These are phyloP conservation scores for Voacanga thouarsii DNA, from an alignment of 257 asterid species.

Conservation along the genomic window DNA sequence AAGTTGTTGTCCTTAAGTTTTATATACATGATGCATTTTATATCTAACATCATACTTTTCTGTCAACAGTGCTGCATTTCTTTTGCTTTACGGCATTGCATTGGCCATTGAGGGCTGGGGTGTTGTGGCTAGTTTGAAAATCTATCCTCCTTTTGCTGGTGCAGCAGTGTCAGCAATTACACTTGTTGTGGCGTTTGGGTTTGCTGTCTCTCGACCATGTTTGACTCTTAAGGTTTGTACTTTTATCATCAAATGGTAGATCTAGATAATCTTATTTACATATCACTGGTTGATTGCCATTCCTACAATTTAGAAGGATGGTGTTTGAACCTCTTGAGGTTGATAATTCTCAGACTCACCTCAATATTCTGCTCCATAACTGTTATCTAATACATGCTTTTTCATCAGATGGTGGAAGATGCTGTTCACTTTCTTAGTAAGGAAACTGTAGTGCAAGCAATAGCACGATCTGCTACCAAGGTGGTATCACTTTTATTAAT, in stretches of 20 bases:
- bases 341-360: background rate
- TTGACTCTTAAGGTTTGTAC: conserved; percentile 87
- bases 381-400: conserved; percentile 15
- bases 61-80: conserved; percentile 81
- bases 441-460: conserved; percentile 93
- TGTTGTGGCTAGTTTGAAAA: conserved; percentile 96
- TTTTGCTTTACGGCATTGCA: conserved; percentile 91
- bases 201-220: conserved; percentile 98
- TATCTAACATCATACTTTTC: background rate
- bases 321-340: background rate
- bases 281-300: background rate
- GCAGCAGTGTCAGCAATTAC: conserved; percentile 98
- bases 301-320: background rate
- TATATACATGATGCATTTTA: background rate
- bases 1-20: background rate
- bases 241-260: background rate
- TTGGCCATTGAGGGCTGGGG: conserved; percentile 99
- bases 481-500: conserved; percentile 30
- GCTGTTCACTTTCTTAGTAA: conserved; percentile 96
- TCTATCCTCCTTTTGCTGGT: conserved; percentile 97
- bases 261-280: background rate
- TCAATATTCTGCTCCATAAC: background rate
- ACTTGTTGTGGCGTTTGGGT: conserved; percentile 96
- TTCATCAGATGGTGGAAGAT: conserved; percentile 90
- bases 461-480: conserved; percentile 97